Conservation (phyloP, 805 yeast genomes). For the Hyphopichia homilentoma region DNA sequence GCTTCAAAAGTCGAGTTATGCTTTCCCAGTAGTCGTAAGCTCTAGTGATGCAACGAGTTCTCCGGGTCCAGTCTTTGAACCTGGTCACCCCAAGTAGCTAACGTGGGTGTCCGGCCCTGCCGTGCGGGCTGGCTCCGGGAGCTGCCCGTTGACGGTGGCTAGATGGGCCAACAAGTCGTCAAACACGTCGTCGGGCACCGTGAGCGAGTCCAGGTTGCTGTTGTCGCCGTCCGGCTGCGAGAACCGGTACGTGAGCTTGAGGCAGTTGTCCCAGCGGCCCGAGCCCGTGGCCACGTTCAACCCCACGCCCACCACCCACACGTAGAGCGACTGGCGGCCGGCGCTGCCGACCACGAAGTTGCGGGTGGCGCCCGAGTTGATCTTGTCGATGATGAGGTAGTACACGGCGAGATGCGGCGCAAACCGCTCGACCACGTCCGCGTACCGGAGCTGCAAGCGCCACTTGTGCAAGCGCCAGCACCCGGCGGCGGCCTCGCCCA, state of each 20-base stretch:
- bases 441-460: constrained; percentile 38
- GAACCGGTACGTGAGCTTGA: constrained; percentile 26
- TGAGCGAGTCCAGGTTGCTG: constrained; percentile 8
- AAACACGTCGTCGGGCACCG: constrained; percentile 8
- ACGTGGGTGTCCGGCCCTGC: no score
- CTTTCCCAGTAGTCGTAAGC: no score
- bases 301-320: constrained; percentile 38
- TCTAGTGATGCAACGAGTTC: no score
- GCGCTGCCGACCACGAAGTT: constrained; percentile 19
- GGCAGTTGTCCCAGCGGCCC: constrained; percentile 13
- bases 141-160: constrained; percentile 9
- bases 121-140: constrained; percentile 16
- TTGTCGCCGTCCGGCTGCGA: constrained; percentile 10
- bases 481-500: constrained; percentile 38
- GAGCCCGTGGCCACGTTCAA: constrained; percentile 22
- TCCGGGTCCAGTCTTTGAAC: no score
- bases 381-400: constrained; percentile 35
- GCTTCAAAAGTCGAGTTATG: no score
- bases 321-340: constrained; percentile 13
- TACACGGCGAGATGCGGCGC: constrained; percentile 34
- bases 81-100: no score
- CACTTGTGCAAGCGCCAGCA: constrained; percentile 45
- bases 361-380: constrained; percentile 36
- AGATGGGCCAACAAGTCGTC: constrained; percentile 13
- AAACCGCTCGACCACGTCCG: constrained; percentile 20